Evolutionary conservation across 1,284 basidiomycete species (phyloP).

Genomic region (Wallemia ichthyophaga): DNA sequence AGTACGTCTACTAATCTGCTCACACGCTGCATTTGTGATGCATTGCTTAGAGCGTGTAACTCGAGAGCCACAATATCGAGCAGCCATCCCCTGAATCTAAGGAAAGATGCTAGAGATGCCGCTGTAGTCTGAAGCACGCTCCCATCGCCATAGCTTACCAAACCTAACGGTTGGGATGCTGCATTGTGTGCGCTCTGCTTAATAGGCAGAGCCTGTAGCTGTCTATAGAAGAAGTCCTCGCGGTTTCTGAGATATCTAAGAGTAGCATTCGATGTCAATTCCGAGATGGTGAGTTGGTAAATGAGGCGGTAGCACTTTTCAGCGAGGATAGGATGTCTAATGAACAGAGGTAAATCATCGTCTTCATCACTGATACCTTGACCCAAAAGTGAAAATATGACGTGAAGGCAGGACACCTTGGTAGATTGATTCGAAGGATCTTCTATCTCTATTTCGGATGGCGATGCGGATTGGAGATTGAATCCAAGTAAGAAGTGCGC

Average conservation of each 20-base stretch:
- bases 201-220: slow-evolving; percentile 38
- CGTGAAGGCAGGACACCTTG: slow-evolving; percentile 39
- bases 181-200: slow-evolving; percentile 11
- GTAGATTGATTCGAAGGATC: slow-evolving; percentile 19
- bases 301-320: slow-evolving; percentile 61
- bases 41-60: slow-evolving; percentile 52
- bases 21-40: slow-evolving; percentile 37
- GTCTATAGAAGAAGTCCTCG: slow-evolving; percentile 64
- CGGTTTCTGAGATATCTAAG: slow-evolving; percentile 65
- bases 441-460: slow-evolving; percentile 15
- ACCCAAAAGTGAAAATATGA: slow-evolving; percentile 46
- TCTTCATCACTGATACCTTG: slow-evolving; percentile 29
- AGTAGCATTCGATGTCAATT: slow-evolving; percentile 46
- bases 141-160: slow-evolving; percentile 40
- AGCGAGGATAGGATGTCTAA: slow-evolving; percentile 41
- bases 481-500: slow-evolving; percentile 67
- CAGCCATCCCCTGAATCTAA: slow-evolving; percentile 54
- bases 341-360: slow-evolving; percentile 26
- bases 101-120: slow-evolving; percentile 38
- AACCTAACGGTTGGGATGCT: slow-evolving; percentile 28
- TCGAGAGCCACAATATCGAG: slow-evolving; percentile 69
- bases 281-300: slow-evolving; percentile 58
- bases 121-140: slow-evolving; percentile 39
- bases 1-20: slow-evolving; percentile 38
- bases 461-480: slow-evolving; percentile 21